A percentile compares a stretch with the other conserved stretches of the same genome.
These are phyloP conservation scores for Gastrolobium villosum DNA, from an alignment of 306 rosid genomes.

Conservation along the genomic window DNA sequence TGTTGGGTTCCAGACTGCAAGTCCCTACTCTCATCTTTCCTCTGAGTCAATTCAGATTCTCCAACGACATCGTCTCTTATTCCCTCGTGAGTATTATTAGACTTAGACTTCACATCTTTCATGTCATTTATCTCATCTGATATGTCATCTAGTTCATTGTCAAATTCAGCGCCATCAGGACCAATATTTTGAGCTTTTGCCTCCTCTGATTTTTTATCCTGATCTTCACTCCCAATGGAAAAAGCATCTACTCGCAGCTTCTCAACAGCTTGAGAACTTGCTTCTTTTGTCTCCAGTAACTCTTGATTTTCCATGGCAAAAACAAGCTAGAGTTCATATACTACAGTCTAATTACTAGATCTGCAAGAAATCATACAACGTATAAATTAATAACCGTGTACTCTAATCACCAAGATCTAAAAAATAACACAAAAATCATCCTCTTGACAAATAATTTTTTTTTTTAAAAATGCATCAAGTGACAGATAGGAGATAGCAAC, in stretches of 20 bases:
- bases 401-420: not conserved
- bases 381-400: not conserved
- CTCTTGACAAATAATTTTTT: not conserved
- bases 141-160: constrained; percentile 40
- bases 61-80: not conserved
- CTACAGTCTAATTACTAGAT: not conserved
- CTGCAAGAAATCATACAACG: constrained; percentile 43
- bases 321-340: constrained; percentile 40
- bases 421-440: not conserved
- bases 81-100: constrained; percentile 37
- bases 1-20: constrained; percentile 37
- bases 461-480: not conserved
- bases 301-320: constrained; percentile 58
- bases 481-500: not conserved
- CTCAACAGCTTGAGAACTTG: constrained; percentile 49
- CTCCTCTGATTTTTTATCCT: constrained; percentile 48
- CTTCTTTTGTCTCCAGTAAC: constrained; percentile 41
- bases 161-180: constrained; percentile 36
- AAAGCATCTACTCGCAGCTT: constrained; percentile 52
- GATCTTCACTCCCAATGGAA: constrained; percentile 46
- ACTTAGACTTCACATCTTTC: constrained; percentile 32
- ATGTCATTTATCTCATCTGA: constrained; percentile 26
- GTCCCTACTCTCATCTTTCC: constrained; percentile 38
- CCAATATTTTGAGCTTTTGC: constrained; percentile 44
- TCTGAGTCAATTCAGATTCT: constrained; percentile 38